Base-by-base conservation (phyloP, 108 stramenopile genomes). In the Nitzschia sp. region DNA sequence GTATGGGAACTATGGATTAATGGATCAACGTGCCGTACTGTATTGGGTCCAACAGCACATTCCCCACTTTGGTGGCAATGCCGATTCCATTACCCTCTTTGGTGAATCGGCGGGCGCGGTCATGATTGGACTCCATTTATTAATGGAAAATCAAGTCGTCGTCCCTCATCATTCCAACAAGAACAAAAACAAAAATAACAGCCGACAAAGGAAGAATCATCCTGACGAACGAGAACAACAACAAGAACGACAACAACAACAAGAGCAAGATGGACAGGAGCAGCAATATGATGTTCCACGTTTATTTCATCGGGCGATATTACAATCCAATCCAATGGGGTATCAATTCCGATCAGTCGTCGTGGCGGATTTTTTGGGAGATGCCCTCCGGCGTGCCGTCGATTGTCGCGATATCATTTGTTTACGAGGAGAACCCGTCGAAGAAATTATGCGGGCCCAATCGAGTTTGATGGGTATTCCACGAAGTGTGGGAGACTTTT, bases 31-130 rank as follows among this genome's bases (percentile, higher is more conserved):
- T 19, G 81, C 86, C 11, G 96, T 87, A 23, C 45, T 96, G 54
- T 82, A 88, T 66, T 96, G 87, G 83, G 79, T 93, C 45, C 72
- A 88, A 56, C 72, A 78, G 9, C 87, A 92, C 60, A 91, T 94
- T 66, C 63, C 58, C 16, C 48, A 75, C 16, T 96, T 96, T 77
- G 93, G 96, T n/a, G 96, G 96, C 28, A 86, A 96, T 79, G 82
- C 90, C 8, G 53, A 79, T 44, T 70, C 70, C 54, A 87, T 96
- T 34, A 92, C 91, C 11, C 63, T 96, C 2, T 94, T 94, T 76
- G 96, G 96, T 25, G 88, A 88, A 53, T 80, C 79, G 54, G 90
- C 93, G 1, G 96, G 96, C 13, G 80, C 81, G 19, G 93, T 94
- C 72, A 86, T 83, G 71, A 88, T 91, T 47, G 88, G 88, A 23